phyloP scores from a whole-genome alignment of 2,329 filamentous ascomycete species.

The Coniochaeta sp. region DNA sequence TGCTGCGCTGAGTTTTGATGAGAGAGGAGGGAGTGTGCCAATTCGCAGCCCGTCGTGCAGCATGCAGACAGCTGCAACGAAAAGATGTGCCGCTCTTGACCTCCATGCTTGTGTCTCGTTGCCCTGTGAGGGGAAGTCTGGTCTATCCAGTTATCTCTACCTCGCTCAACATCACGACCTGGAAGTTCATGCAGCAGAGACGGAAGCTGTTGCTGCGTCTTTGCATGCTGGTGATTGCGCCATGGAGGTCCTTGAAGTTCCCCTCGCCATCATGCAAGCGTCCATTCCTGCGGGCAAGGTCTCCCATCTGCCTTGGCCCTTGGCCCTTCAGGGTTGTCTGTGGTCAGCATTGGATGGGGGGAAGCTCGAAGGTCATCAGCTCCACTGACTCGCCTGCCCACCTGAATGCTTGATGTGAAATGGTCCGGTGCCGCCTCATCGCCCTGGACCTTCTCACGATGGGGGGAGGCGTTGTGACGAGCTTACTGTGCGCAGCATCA shows the following conservation, averaged over 20 bases:
- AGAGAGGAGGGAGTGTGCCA: not conserved
- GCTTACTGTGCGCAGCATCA: not conserved
- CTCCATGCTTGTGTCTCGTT: not conserved
- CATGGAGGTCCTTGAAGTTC: not conserved
- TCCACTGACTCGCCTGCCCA: not conserved
- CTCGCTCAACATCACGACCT: not conserved
- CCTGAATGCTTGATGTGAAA: not conserved
- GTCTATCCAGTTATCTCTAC: not conserved
- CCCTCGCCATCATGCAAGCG: not conserved
- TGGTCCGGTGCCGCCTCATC: not conserved
- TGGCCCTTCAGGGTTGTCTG: not conserved
- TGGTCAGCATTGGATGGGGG: not conserved
- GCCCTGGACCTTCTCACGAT: not conserved
- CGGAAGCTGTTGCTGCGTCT: not conserved
- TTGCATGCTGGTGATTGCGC: not conserved
- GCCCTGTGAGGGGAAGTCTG: not conserved
- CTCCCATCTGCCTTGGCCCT: not conserved
- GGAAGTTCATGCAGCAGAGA: not conserved
- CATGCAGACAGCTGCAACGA: not conserved
- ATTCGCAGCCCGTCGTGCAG: not conserved
- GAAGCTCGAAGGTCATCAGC: not conserved
- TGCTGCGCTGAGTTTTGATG: too few species aligned
- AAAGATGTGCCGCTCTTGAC: not conserved
- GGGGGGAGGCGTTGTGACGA: not conserved
- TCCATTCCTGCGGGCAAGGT: not conserved